Base-by-base conservation (phyloP, 192 early-diverging fungal species). In the Phlyctochytrium arcticum region DNA sequence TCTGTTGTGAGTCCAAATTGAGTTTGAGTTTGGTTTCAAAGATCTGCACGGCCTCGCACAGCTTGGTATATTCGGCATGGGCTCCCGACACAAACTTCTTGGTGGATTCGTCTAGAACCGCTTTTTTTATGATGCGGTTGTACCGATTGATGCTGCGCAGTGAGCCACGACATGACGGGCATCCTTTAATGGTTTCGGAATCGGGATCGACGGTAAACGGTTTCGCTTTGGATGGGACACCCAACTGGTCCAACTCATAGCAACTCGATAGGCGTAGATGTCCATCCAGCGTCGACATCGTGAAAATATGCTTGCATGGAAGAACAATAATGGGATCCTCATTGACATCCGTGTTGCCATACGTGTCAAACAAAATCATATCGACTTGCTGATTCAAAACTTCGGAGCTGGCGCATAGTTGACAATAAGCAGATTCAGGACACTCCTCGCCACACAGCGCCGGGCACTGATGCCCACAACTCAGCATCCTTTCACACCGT, bases 301-400 rank as follows among this genome's bases (percentile, higher is more conserved):
- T 84, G 39, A 78, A 73, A 1, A 70, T 65, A 47, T 86, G 86
- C 9, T 75, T 74, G 58, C 86, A 87, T 0, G 57, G 35, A 8
- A 83, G 63, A 6, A 75, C 65, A 10, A 86, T 35, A 36, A 85
- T 54, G 3, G 80, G 76, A 47, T 68, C 60, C 0, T 77, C 76
- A 27, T 79, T 39, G 19, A 74, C 60, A 47, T 87, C 76, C 0
- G 65, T 33, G 34, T 81, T 76, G 10, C 36, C 64, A 29, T 80
- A 69, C 2, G 23, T 57, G 26, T 48, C 42, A 21, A 67, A 21
- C 56, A 60, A n/a, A 36, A 75, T 47, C 29, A 75, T 15, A 53
- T 75, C 73, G 10, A 56, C 55, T 9, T 21, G 5, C 12, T 34
- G 27, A 2, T 32, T 9, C 33, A 58, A 36, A 60, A 62, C 24